Evolutionary conservation across 1,284 basidiomycete genomes (phyloP).

Genomic region (Xanthoconium separans): DNA sequence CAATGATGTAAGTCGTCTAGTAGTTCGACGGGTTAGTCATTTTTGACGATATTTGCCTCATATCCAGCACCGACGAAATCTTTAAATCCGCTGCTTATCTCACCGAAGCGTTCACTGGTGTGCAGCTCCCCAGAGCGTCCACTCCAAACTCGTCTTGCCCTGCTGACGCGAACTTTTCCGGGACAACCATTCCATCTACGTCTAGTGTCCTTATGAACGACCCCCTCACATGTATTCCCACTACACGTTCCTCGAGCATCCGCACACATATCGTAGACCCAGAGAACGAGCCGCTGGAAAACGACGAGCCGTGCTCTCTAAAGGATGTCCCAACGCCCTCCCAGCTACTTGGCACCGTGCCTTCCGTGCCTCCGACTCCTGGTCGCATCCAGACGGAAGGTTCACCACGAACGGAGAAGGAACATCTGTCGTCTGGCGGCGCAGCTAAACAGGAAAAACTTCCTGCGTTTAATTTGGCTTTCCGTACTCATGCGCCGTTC

Average conservation of each 20-base stretch:
- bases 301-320: neutral
- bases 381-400: neutral
- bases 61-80: conserved; percentile 63
- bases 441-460: conserved; percentile 12
- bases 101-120: conserved; percentile 52
- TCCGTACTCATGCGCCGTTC: conserved; percentile 44
- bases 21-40: neutral
- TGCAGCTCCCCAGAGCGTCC: conserved; percentile 23
- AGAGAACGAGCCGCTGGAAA: conserved; percentile 2
- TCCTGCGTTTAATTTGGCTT: conserved; percentile 56
- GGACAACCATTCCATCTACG: neutral
- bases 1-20: conserved; percentile 50
- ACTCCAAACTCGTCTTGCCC: conserved; percentile 26
- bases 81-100: conserved; percentile 70
- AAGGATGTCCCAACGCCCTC: neutral
- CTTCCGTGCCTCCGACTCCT: neutral
- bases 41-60: conserved; percentile 8
- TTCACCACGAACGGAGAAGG: neutral
- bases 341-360: neutral
- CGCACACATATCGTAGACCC: conserved; percentile 20
- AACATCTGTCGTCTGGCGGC: neutral
- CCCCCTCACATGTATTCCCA: conserved; percentile 14
- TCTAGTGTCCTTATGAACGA: conserved; percentile 2
- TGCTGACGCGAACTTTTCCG: neutral
- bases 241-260: conserved; percentile 21